phyloP scores from a whole-genome alignment of 805 yeast species.

The Candida ipomoeae region DNA sequence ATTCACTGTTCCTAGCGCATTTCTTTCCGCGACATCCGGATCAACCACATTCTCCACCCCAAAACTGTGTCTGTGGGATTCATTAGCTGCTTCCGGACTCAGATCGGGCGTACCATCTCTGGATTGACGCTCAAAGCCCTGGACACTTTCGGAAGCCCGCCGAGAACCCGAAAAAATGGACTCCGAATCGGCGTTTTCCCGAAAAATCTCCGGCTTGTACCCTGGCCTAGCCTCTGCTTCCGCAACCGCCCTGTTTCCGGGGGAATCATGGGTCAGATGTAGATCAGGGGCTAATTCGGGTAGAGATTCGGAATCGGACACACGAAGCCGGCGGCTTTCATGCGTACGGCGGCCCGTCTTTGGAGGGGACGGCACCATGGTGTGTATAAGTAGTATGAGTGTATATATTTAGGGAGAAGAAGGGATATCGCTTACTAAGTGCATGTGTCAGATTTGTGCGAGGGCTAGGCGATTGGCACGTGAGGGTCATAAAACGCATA shows the following conservation, averaged over 20 bases:
- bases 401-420: neutral
- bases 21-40: neutral
- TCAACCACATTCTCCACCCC: neutral
- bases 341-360: neutral
- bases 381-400: neutral
- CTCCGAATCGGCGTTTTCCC: neutral
- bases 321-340: neutral
- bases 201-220: neutral
- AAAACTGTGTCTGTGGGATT: neutral
- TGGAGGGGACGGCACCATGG: neutral
- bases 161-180: neutral
- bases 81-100: neutral
- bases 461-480: slow-evolving; percentile 2
- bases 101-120: neutral
- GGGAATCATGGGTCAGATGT: neutral
- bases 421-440: neutral
- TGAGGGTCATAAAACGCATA: slow-evolving; percentile 2
- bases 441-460: slow-evolving; percentile 5
- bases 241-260: neutral
- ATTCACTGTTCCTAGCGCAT: too few relatives aligned
- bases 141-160: neutral
- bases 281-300: neutral
- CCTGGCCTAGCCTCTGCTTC: neutral
- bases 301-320: neutral
- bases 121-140: neutral